Conservation (phyloP, 1,139 yeast species). For the Yamadazyma sp. region DNA sequence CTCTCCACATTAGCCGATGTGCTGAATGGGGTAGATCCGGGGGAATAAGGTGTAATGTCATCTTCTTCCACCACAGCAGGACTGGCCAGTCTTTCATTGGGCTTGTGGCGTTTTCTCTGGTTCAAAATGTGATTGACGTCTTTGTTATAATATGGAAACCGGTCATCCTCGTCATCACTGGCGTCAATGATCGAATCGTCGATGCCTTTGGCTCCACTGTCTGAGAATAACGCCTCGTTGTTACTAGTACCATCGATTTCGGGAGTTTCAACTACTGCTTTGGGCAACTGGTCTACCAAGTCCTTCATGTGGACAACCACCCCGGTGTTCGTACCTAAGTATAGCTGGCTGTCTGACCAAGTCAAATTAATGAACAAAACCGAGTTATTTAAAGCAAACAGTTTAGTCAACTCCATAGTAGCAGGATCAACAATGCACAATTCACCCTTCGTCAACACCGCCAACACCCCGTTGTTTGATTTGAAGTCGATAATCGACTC, state of each 20-base stretch:
- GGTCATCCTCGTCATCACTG: conserved; percentile 9
- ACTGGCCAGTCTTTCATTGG: conserved; percentile 4
- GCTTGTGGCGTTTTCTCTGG: conserved; percentile 27
- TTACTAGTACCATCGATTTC: conserved; percentile 14
- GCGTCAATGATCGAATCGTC: conserved; percentile 7
- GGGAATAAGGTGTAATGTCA: conserved; percentile 49
- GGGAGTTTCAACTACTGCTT: conserved; percentile 23
- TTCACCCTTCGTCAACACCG: conserved; percentile 13
- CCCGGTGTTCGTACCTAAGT: conserved; percentile 60
- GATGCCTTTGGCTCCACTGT: conserved; percentile 2
- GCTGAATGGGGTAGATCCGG: conserved; percentile 87
- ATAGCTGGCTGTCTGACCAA: conserved; percentile 27
- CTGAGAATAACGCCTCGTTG: conserved; percentile 5
- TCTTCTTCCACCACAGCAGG: conserved; percentile 3
- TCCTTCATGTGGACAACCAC: conserved; percentile 26
- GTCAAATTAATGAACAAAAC: conserved; percentile 19
- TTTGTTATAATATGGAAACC: conserved; percentile 17
- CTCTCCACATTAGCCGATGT: conserved; percentile 35
- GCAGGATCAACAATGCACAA: not conserved
- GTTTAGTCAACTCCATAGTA: not conserved
- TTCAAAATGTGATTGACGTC: conserved; percentile 19
- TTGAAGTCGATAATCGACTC: conserved; percentile 15
- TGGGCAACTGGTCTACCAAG: conserved; percentile 20
- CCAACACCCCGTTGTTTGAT: conserved; percentile 10
- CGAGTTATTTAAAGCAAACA: not conserved